phyloP scores from a whole-genome alignment of 2,329 filamentous ascomycete genomes.

The Stagonosporopsis tanaceti region DNA sequence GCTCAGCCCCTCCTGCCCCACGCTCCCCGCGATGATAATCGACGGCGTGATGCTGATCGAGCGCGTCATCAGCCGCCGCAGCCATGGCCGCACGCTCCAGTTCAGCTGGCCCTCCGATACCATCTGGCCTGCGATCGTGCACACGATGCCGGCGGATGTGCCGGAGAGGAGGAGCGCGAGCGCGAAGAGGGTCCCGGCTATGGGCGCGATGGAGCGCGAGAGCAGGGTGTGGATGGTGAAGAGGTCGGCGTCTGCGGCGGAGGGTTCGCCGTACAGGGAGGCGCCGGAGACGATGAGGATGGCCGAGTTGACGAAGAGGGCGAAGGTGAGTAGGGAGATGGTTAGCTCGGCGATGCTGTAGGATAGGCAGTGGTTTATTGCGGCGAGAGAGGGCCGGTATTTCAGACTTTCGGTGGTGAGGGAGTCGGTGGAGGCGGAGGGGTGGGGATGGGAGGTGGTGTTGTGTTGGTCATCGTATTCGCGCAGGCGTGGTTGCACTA shows the following conservation, averaged over 20 bases:
- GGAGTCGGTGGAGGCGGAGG: slow-evolving; percentile 25
- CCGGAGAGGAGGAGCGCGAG: slow-evolving; percentile 82
- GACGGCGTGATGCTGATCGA: slow-evolving; percentile 81
- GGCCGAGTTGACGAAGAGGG: slow-evolving; percentile 82
- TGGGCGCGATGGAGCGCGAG: slow-evolving; percentile 71
- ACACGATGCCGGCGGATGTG: slow-evolving; percentile 83
- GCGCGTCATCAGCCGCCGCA: slow-evolving; percentile 78
- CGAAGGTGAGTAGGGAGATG: slow-evolving; percentile 80
- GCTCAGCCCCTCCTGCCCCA: slow-evolving; percentile 74
- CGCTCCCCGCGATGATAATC: slow-evolving; percentile 82
- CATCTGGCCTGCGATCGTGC: slow-evolving; percentile 90
- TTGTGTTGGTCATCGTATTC: slow-evolving; percentile 41
- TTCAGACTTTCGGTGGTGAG: slow-evolving; percentile 52
- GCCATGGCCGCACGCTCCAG: slow-evolving; percentile 78
- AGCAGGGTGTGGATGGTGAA: slow-evolving; percentile 84
- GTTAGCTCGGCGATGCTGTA: slow-evolving; percentile 76
- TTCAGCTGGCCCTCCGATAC: slow-evolving; percentile 82
- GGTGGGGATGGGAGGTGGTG: slow-evolving; percentile 3
- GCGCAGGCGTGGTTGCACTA: slow-evolving; percentile 61
- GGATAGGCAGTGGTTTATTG: slow-evolving; percentile 77
- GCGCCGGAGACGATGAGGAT: slow-evolving; percentile 85
- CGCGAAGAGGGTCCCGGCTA: slow-evolving; percentile 84
- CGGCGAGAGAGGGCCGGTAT: slow-evolving; percentile 74
- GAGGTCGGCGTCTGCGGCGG: slow-evolving; percentile 75
- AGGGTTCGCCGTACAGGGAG: slow-evolving; percentile 68